Evolutionary conservation across 176 grass and related monocot genomes (phyloP), one percentile per base, ranked within the genome.

Genomic region (Ananas comosus): DNA sequence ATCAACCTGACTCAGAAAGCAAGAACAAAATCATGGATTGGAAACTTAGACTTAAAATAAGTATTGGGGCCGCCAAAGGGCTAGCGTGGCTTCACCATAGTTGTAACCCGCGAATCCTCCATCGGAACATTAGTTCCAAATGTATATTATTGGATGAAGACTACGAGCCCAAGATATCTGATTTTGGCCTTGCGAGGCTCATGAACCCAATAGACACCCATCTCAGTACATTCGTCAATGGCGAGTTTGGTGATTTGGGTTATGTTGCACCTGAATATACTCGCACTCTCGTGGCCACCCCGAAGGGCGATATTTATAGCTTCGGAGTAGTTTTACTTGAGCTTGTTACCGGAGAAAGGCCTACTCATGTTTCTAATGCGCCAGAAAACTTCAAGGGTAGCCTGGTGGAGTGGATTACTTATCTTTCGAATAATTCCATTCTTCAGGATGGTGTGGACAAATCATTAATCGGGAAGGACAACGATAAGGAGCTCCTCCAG

Each of bases 201-300:
- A 97, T 97, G 93, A 97, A 97, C 85, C 86, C 89, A 12, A 77
- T 96, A 29, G 89, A 96, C 65, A 96, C 93, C 24, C 93, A 92
- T 81, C 80, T 92, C 19, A 97, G 89, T 69, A 97, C 93, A 64
- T 92, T 97, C 48, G 82, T 92, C 24, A 90, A 87, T 12, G 89
- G 89, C 49, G 89, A 97, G 83, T 96, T 96, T 70, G 93, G 93
- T 16, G 93, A 97, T 71, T 53, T 97, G 23, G 93, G 89, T 0
- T 97, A 97, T 69, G 89, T 97, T 27, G 93, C 93, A 50, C 93
- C 93, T 4, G 93, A 92, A 71, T 97, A 97, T 48, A 50, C 83
- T 16, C 80, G 66, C 9, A 97, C 93, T 4, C 89, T 97, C 63
- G 93, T 97, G n/a, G 93, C 86, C 42, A 90, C 89, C 18, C 77